Percentiles rank a stretch among this genome's conserved stretches.
These are phyloP conservation scores for Dothiorella sarmentorum DNA, from an alignment of 2,329 filamentous ascomycete species.

Conservation along the genomic window DNA sequence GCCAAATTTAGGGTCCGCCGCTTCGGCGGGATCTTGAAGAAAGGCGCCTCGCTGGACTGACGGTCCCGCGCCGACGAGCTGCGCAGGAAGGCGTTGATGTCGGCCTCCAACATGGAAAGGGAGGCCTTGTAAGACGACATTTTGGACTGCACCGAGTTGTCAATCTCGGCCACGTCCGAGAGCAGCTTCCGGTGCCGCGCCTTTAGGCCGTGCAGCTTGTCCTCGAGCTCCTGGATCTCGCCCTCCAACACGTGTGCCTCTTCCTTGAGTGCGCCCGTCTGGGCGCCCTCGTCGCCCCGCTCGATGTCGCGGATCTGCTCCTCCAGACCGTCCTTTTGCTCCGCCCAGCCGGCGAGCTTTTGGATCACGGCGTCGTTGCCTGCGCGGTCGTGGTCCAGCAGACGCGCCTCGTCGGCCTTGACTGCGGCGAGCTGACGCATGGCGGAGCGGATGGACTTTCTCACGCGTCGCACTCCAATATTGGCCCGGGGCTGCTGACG, in stretches of 20 bases:
- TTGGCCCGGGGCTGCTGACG: slow-evolving; percentile 53
- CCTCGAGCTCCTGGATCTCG: slow-evolving; percentile 65
- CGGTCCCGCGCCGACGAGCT: slow-evolving; percentile 49
- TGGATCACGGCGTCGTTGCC: slow-evolving; percentile 57
- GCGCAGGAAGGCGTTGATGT: slow-evolving; percentile 58
- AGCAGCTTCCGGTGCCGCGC: slow-evolving; percentile 23
- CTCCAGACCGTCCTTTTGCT: slow-evolving; percentile 54
- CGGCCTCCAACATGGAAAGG: slow-evolving; percentile 61
- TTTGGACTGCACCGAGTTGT: slow-evolving; percentile 16
- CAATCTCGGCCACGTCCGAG: slow-evolving; percentile 5
- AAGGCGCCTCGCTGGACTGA: slow-evolving; percentile 22
- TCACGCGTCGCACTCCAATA: slow-evolving; percentile 58
- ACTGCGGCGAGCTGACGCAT: slow-evolving; percentile 63
- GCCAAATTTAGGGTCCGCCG: slow-evolving; percentile 69
- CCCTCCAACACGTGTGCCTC: slow-evolving; percentile 54
- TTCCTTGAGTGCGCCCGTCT: slow-evolving; percentile 49
- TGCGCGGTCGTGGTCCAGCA: slow-evolving; percentile 56
- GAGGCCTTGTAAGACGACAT: slow-evolving; percentile 14
- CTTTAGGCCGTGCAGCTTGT: slow-evolving; percentile 60
- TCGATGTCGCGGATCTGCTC: slow-evolving; percentile 56
- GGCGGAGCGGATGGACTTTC: slow-evolving; percentile 61
- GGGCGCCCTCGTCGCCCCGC: slow-evolving; percentile 52
- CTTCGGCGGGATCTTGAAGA: slow-evolving; percentile 47
- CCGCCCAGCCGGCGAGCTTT: slow-evolving; percentile 57
- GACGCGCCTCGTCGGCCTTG: slow-evolving; percentile 64